Percentiles rank a stretch among this genome's conserved stretches.
Conservation (phyloP, 2,329 filamentous ascomycete species). For the Tolypocladium inflatum region DNA sequence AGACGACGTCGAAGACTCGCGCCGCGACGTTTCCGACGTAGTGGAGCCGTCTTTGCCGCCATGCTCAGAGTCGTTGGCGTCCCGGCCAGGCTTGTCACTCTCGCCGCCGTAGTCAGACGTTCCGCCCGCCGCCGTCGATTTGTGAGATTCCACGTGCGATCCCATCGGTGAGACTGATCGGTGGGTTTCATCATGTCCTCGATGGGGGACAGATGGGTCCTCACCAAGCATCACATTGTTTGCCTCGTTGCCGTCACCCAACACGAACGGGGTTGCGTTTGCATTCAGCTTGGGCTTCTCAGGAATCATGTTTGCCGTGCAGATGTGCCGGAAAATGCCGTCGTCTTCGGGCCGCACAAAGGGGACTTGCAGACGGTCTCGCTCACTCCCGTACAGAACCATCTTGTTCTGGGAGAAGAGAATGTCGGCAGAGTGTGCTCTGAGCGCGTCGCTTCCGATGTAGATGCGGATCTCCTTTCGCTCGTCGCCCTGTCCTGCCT, state of each 20-base stretch:
- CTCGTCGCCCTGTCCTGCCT: conserved; percentile 23
- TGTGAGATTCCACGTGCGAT: conserved; percentile 22
- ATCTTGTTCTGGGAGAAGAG: conserved; percentile 88
- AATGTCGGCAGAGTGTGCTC: conserved; percentile 80
- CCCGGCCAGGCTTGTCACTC: conserved; percentile 24
- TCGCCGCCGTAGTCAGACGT: conserved; percentile 36
- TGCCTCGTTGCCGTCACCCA: conserved; percentile 20
- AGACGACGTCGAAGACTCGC: conserved; percentile 38
- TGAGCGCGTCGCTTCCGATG: conserved; percentile 79
- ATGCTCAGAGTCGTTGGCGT: conserved; percentile 11
- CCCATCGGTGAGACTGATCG: conserved; percentile 26
- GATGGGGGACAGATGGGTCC: conserved; percentile 4
- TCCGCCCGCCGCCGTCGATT: conserved; percentile 22
- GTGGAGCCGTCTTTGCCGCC: conserved; percentile 17
- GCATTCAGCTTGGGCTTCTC: conserved; percentile 52
- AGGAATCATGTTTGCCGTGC: conserved; percentile 46
- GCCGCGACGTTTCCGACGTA: conserved; percentile 23
- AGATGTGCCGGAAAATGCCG: conserved; percentile 65
- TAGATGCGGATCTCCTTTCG: conserved; percentile 70
- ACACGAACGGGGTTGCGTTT: conserved; percentile 31
- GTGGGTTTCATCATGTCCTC: conserved; percentile 14
- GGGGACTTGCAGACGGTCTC: conserved; percentile 79
- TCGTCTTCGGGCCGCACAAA: conserved; percentile 91
- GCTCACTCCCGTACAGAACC: conserved; percentile 76
- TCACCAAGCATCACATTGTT: conserved; percentile 1